Conservation (phyloP, 768 basidiomycete genomes). For the Auricularia auricula-judae region DNA sequence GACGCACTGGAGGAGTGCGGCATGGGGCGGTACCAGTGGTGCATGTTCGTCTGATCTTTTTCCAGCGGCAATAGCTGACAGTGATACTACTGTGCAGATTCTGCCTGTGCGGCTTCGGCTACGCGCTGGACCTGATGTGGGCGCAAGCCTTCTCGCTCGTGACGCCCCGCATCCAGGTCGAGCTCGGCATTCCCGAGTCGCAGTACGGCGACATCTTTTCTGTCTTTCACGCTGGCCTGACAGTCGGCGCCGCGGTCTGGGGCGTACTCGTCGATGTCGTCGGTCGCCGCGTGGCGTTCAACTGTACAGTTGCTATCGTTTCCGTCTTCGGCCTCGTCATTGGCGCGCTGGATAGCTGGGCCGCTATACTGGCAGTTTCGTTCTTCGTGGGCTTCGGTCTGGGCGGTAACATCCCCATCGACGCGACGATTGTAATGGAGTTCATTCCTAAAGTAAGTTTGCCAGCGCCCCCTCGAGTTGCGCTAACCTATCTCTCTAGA, state of each 20-base stretch:
- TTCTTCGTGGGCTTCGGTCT: constrained; percentile 23
- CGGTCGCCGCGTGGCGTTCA: constrained; percentile 41
- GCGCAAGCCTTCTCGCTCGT: constrained; percentile 4
- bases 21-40: constrained; percentile 53
- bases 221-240: constrained; percentile 42
- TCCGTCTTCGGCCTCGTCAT: constrained; percentile 42
- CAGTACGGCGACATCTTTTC: constrained; percentile 12
- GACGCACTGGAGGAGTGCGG: constrained; percentile 54
- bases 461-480: not conserved
- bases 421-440: constrained; percentile 38
- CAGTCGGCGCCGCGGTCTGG: constrained; percentile 42
- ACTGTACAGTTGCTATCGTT: constrained; percentile 42
- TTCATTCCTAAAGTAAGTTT: not conserved
- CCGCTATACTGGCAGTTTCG: constrained; percentile 35
- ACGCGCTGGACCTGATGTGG: not conserved
- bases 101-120: not conserved
- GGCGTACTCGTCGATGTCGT: constrained; percentile 39
- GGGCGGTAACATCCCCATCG: constrained; percentile 50
- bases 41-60: not conserved
- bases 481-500: not conserved
- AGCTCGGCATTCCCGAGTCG: not conserved
- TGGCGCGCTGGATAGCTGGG: constrained; percentile 34
- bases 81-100: not conserved
- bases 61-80: not conserved
- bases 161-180: not conserved